A percentile compares a stretch with the other conserved stretches of the same genome.
These are phyloP conservation scores for Paecilomyces fulvus DNA, from an alignment of 2,329 filamentous ascomycete species.

Conservation along the genomic window DNA sequence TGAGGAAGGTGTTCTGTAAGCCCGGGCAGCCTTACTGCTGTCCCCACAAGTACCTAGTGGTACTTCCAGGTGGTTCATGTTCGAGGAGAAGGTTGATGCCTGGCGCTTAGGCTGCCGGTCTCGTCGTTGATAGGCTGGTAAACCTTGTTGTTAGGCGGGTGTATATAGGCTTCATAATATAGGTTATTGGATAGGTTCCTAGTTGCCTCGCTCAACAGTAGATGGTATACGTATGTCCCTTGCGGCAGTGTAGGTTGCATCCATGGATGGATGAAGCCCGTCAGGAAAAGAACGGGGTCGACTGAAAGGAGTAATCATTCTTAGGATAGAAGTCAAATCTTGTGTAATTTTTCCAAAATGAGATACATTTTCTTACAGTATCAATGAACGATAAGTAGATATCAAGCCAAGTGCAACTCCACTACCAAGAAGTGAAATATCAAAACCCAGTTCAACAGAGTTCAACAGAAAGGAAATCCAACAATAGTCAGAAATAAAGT, in stretches of 20 bases:
- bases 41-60: neutral
- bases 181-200: neutral
- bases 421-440: neutral
- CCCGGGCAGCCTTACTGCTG: too few species aligned
- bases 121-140: neutral
- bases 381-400: neutral
- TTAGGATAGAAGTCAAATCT: neutral
- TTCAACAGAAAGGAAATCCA: neutral
- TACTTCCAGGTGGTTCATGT: neutral
- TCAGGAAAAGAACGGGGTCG: neutral
- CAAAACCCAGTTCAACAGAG: neutral
- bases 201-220: neutral
- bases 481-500: neutral
- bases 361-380: neutral
- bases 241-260: too few species aligned
- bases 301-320: neutral
- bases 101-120: neutral
- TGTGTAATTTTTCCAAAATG: neutral
- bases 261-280: too few species aligned
- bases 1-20: neutral
- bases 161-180: neutral
- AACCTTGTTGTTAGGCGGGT: neutral
- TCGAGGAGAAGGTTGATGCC: neutral
- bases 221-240: neutral
- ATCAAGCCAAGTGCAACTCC: neutral